Base-by-base conservation (phyloP, 2,329 filamentous ascomycete species). In the Lachnellula suecica region DNA sequence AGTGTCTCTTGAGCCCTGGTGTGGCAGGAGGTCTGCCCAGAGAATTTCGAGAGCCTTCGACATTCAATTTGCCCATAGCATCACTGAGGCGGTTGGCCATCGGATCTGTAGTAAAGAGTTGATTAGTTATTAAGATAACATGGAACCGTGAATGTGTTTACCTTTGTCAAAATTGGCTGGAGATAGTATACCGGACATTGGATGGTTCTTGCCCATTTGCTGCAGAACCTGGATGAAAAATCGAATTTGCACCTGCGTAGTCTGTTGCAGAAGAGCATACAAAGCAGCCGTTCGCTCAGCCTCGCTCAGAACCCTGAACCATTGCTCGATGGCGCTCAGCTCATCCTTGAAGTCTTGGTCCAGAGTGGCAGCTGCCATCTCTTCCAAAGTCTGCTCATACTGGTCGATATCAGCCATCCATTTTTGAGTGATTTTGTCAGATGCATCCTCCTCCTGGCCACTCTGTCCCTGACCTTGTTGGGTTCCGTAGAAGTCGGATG, bases 321-420 rank as follows among this genome's bases (percentile, higher is more conserved):
- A 99, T 77, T 99, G 94, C 75, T 99, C 94, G 68, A 99, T 99
- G 62, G 94, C 94, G 69, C 91, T 97, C 56, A 99, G 82, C 73
- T 99, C 94, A 72, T 97, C 94, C 76, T 99, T 99, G 79, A 99
- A 99, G 69, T 99, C 94, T 76, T 99, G 94, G 69, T 99, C 94
- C 49, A 97, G 78, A n/a, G 94, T 97, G 24, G 94, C 94, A 27
- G 93, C 92, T 40, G 94, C 94, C 94, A 99, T 99, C 71, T 99
- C 94, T 72, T 97, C 94, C 66, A 99, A 74, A 1, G 94, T 99
- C n/a, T 87, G 96, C 78, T 99, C 94, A 67, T 97, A 97, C 71
- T 97, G 93, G 70, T 99, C 94, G 63, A 99, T 97, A 66, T 99
- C 94, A 51, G 93, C 91, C 65, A 99, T 93, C 94, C 94, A 99